Base-by-base conservation (phyloP, 306 rosid species). In the Trichosanthes cucumerina region DNA sequence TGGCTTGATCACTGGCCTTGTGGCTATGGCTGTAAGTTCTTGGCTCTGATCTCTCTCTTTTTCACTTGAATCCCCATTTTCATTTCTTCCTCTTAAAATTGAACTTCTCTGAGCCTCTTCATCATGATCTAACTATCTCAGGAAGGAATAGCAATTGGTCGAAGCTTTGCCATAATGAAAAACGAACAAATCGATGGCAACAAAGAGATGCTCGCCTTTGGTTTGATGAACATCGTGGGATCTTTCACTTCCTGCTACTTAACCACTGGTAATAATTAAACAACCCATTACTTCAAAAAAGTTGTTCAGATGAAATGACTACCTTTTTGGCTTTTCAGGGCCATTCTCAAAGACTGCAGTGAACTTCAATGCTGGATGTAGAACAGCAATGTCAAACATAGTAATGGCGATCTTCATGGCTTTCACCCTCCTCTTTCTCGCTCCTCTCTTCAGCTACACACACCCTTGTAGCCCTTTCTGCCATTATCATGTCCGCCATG, bases 111-210 rank as follows among this genome's bases (percentile, higher is more conserved):
- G 0, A 43, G 4, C 38, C 24, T 46, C n/a, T n/a, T 14, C 43
- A 34, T 24, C 7, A 2, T 47, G 9, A 19, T 52, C 41, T 47
- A 23, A 44, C 15, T 1, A n/a, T 31, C 76, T 38, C 85, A 94
- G 98, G 98, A 95, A 92, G 98, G 97, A 73, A 92, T 95, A 79
- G 97, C 98, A 31, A 90, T 95, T 16, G 98, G 98, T 77, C 89
- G 98, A 81, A 92, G 91, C 87, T 95, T 95, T 79, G 88, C 93
- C 19, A 83, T 91, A 14, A 26, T 69, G 65, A 89, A 76, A 31
- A 92, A 95, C 68, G 84, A 88, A 66, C 91, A 95, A 81, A 87
- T 89, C 74, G 98, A 95, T 85, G 98, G 98, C 21, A 95, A 92
- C 75, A 95, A 88, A 78, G 98, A 95, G 85, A 95, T 95, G 96